These are phyloP conservation scores for Hanseniaspora uvarum DNA, from an alignment of 1,139 yeast species.

Conservation along the genomic window DNA sequence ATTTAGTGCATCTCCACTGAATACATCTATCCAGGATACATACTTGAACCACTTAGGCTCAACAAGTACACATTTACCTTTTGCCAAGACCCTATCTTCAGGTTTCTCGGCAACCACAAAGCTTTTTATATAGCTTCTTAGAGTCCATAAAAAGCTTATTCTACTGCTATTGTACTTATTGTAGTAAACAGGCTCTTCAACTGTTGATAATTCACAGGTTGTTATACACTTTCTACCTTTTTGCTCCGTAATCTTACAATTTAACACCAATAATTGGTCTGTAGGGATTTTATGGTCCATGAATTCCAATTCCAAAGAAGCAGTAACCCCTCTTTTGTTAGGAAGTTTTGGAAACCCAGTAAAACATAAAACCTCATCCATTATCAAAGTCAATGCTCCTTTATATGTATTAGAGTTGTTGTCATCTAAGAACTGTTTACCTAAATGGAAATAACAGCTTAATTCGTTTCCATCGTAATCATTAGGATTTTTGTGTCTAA, in stretches of 20 bases:
- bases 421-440: slow-evolving; percentile 45
- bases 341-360: slow-evolving; percentile 87
- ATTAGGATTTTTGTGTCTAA: slow-evolving; percentile 34
- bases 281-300: slow-evolving; percentile 50
- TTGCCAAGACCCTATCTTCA: slow-evolving; percentile 37
- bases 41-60: slow-evolving; percentile 76
- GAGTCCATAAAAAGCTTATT: neutral
- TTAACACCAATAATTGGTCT: slow-evolving; percentile 52
- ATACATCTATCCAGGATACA: slow-evolving; percentile 45
- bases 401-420: slow-evolving; percentile 69
- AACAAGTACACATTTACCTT: slow-evolving; percentile 53
- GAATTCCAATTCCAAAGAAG: slow-evolving; percentile 58
- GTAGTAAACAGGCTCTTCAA: slow-evolving; percentile 27
- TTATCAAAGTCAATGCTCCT: slow-evolving; percentile 69
- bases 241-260: slow-evolving; percentile 54
- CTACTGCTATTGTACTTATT: neutral
- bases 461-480: slow-evolving; percentile 38
- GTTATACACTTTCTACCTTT: slow-evolving; percentile 78
- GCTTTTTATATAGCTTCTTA: slow-evolving; percentile 24
- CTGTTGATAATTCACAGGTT: slow-evolving; percentile 49
- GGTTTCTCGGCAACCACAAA: slow-evolving; percentile 24
- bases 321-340: slow-evolving; percentile 82
- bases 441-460: slow-evolving; percentile 60
- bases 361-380: slow-evolving; percentile 78
- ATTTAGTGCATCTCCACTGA: slow-evolving; percentile 20